Base-by-base conservation (phyloP, 2,329 filamentous ascomycete genomes). In the Fusarium zealandicum region DNA sequence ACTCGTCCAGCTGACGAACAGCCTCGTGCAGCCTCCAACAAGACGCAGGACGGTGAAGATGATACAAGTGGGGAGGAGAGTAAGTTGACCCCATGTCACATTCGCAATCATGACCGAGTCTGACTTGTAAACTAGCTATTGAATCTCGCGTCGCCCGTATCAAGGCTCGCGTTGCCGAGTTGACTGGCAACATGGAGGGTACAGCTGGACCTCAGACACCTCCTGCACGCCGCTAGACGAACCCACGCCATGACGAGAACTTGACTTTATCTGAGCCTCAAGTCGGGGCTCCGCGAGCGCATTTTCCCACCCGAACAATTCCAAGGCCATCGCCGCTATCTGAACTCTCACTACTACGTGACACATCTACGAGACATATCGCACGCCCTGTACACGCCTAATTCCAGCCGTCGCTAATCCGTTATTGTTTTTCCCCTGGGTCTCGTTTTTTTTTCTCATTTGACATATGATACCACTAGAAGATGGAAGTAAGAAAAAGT, bases 51-150 rank as follows among this genome's bases (percentile, higher is more conserved):
- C 52, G 86, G 82, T 14, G 91, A 93, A 59, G 92, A 95, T 67
- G 92, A 96, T 65, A 95, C 90, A n/a, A 96, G 90, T 70, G 92
- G 90, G 50, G 93, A 98, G 82, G 93, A 96, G 81, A 95, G 90
- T 92, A 80, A 83, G 90, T 87, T 14, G 3, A 25, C 1, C 16
- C 3, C 22, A 30, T 18, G 9, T 20, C 28, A 16, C n/a, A 28
- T 17, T 5, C 30, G 14, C 6, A 6, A 2, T 17, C 14, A n/a
- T 12, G 8, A 18, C 14, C 12, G 20, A 42, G 11, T 45, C 71
- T 74, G 38, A 75, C 57, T 27, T 2, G 42, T 36, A 35, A 11
- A 18, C 47, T n/a, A 96, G 92, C 93, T 30, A 98, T 98, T 69
- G 95, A 99, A 75, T 93, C 92, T 41, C 90, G 95, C 63, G 95